A percentile compares a stretch with the other conserved stretches of the same genome.
These are phyloP conservation scores for Prinsepia uniflora DNA, from an alignment of 306 rosid species.

Conservation along the genomic window DNA sequence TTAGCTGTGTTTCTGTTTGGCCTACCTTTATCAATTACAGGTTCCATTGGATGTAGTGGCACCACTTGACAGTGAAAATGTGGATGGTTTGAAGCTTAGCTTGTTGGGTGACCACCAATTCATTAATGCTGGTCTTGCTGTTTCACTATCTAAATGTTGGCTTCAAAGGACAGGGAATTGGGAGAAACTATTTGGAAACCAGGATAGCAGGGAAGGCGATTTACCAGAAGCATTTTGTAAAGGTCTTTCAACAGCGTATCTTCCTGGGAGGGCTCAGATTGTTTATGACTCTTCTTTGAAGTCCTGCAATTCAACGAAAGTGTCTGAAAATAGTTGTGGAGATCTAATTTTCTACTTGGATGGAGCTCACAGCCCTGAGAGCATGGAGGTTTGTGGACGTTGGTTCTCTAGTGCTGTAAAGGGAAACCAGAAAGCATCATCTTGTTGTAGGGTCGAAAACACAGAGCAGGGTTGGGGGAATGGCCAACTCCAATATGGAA, in stretches of 20 bases:
- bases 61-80: constrained; percentile 42
- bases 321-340: constrained; percentile 39
- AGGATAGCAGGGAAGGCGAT: constrained; percentile 36
- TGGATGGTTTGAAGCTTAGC: constrained; percentile 55
- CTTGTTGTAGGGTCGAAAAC: constrained; percentile 27
- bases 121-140: constrained; percentile 71
- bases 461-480: constrained; percentile 29
- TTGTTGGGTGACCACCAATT: constrained; percentile 72
- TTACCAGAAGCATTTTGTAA: constrained; percentile 57
- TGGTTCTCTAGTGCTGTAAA: constrained; percentile 46
- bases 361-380: constrained; percentile 91
- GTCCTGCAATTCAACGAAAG: constrained; percentile 24
- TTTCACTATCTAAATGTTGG: constrained; percentile 76
- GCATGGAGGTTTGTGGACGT: constrained; percentile 63
- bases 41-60: constrained; percentile 47
- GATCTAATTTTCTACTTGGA: constrained; percentile 71
- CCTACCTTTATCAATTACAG: constrained; percentile 38
- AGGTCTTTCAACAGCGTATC: constrained; percentile 61
- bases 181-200: constrained; percentile 41
- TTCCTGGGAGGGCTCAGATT: constrained; percentile 72
- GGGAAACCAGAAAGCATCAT: constrained; percentile 25
- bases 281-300: constrained; percentile 37
- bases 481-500: constrained; percentile 28
- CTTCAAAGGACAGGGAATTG: constrained; percentile 75
- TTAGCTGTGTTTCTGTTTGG: constrained; percentile 2